Base-by-base conservation (phyloP, 768 basidiomycete species). In the Macrolepiota dolichaula region DNA sequence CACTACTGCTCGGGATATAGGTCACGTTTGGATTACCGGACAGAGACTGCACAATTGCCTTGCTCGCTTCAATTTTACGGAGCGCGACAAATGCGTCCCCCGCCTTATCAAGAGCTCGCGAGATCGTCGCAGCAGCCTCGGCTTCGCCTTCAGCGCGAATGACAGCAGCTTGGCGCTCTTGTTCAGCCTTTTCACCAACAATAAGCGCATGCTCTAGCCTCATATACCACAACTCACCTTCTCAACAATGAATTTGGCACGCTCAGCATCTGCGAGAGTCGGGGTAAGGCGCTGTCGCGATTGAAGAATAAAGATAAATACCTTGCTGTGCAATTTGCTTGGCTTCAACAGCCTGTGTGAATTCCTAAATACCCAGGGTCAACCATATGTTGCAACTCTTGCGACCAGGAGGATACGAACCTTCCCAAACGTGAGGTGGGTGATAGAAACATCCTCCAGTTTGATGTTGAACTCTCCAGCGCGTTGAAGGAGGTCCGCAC, bases 301-400 rank as follows among this genome's bases (percentile, higher is more conserved):
- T 36, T 19, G 27, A 32, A 51, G 25, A 19, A 36, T 55, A 15
- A 32, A 22, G 52, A 52, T 29, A 64, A 77, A 51, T 67, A 93
- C 92, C 92, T 84, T 99, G 97, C 73, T 99, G 97, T 10, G 97
- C 97, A 72, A 99, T 98, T 75, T 98, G 97, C 75, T 99, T 99
- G 42, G 96, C 96, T 77, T 99, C 97, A 9, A 99, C 97, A n/a
- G 97, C 97, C 87, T 91, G 88, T 5, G 93, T 93, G 71, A 94
- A 94, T 85, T 94, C 92, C 92, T 93, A 64, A 2, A 44, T 32
- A 19, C 42, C 9, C n/a, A 60, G 38, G 61, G 51, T 42, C 38
- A 44, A 57, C 7, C n/a, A n/a, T 65, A 57, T 55, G 49, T 27
- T 29, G 25, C 36, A 24, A 24, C 0, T 24, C 32, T 37, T 2